Evolutionary conservation across 805 yeast species (phyloP).

Genomic region (Komagataella pseudopastoris): DNA sequence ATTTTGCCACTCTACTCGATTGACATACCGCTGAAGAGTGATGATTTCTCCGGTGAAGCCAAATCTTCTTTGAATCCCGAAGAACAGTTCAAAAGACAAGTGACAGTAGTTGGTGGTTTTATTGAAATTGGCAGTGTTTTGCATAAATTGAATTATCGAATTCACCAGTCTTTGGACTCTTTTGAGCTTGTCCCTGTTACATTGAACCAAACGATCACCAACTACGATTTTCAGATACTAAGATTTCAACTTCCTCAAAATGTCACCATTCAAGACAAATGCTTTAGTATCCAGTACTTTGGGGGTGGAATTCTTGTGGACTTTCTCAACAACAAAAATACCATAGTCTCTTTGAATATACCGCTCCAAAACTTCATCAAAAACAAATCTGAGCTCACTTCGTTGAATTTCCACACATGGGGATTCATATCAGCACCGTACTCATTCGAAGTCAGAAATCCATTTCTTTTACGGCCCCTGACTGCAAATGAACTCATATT

Average conservation of each 20-base stretch:
- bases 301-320: constrained; percentile 22
- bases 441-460: constrained; percentile 41
- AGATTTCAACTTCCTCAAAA: constrained; percentile 24
- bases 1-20: not conserved
- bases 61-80: constrained; percentile 2
- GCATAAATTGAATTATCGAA: constrained; percentile 17
- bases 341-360: constrained; percentile 36
- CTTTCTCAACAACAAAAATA: constrained; percentile 40
- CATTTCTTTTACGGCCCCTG: constrained; percentile 37
- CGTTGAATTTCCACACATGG: constrained; percentile 35
- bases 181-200: constrained; percentile 26
- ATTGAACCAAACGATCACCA: constrained; percentile 19
- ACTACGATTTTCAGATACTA: constrained; percentile 21
- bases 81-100: constrained; percentile 6
- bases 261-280: constrained; percentile 14
- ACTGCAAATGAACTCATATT: constrained; percentile 34
- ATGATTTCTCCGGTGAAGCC: not conserved
- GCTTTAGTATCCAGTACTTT: constrained; percentile 21
- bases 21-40: not conserved
- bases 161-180: constrained; percentile 18
- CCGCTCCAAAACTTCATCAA: constrained; percentile 27
- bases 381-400: constrained; percentile 3
- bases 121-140: constrained; percentile 9
- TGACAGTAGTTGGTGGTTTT: constrained; percentile 9
- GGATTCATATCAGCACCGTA: constrained; percentile 57